Conservation (phyloP, 2,329 filamentous ascomycete genomes). For the Epichloe typhina region DNA sequence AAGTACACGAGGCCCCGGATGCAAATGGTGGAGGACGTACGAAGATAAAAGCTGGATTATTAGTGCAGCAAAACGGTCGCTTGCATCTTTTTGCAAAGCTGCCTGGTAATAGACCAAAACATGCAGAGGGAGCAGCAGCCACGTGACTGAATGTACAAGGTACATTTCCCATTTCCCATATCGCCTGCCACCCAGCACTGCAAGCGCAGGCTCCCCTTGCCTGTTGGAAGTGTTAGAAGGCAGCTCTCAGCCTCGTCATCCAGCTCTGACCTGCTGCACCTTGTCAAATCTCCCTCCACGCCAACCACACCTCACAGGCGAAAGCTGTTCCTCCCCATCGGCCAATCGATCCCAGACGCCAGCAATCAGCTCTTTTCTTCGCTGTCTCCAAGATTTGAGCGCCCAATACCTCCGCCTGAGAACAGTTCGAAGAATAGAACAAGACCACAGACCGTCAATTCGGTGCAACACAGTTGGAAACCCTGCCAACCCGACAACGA, state of each 20-base stretch:
- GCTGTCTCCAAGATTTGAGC: background rate
- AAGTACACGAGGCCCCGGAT: background rate
- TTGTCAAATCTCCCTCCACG: conserved; percentile 4
- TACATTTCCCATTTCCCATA: background rate
- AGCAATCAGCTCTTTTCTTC: background rate
- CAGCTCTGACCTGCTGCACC: conserved; percentile 17
- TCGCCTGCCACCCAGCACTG: background rate
- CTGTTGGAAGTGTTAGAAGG: conserved; percentile 26
- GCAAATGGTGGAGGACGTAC: background rate
- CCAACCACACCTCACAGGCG: conserved; percentile 8
- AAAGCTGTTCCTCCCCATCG: background rate
- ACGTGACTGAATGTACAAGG: background rate
- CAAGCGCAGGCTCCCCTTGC: conserved; percentile 3
- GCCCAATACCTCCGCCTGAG: background rate
- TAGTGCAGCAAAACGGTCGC: background rate
- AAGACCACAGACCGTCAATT: background rate
- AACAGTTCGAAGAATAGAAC: background rate
- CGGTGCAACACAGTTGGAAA: background rate
- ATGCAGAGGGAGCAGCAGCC: conserved; percentile 10
- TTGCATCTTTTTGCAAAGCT: conserved; percentile 6
- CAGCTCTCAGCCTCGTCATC: conserved; percentile 45
- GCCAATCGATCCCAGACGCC: background rate
- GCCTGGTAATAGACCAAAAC: conserved; percentile 12
- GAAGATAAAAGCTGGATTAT: background rate
- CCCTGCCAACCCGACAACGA: background rate